phyloP scores from a whole-genome alignment of 176 grass and related monocot species.

The Stipa capillata region DNA sequence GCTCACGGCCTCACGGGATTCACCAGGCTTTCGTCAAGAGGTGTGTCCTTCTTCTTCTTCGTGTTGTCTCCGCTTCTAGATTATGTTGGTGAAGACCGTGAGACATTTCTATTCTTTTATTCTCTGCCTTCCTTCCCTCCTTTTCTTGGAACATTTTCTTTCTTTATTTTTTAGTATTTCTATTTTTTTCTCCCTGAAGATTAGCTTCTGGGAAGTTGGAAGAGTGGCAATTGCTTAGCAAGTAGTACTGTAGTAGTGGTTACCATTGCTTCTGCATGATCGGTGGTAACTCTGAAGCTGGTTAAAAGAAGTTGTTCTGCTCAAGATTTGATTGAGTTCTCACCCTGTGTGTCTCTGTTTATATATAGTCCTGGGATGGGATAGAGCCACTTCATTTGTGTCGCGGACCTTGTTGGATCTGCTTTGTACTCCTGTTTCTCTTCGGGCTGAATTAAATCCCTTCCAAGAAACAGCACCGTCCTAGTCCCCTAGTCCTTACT shows the following conservation, averaged over 20 bases:
- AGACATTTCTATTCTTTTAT: too few species aligned
- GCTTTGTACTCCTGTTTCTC: not conserved
- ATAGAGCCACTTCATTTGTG: not conserved
- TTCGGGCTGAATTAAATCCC: conserved; percentile 6
- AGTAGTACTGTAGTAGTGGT: not conserved
- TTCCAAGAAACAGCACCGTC: conserved; percentile 16
- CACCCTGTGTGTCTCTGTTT: not conserved
- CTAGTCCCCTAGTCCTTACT: not conserved
- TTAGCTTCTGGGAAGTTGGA: not conserved
- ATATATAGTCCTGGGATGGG: not conserved
- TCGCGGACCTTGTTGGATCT: not conserved
- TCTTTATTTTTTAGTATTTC: not conserved
- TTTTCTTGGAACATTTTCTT: not conserved
- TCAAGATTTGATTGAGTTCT: conserved; percentile 17
- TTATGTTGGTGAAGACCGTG: too few species aligned
- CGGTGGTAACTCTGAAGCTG: not conserved
- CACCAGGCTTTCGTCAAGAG: not conserved
- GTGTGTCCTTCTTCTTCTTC: not conserved
- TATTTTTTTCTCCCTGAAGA: not conserved
- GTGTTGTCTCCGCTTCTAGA: not conserved
- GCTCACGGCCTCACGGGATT: not conserved
- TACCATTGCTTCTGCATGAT: not conserved
- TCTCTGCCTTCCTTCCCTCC: not conserved
- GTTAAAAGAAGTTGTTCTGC: not conserved
- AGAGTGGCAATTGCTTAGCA: not conserved